phyloP scores from a whole-genome alignment of 495 filamentous ascomycete species.

The Tricharina praecox region DNA sequence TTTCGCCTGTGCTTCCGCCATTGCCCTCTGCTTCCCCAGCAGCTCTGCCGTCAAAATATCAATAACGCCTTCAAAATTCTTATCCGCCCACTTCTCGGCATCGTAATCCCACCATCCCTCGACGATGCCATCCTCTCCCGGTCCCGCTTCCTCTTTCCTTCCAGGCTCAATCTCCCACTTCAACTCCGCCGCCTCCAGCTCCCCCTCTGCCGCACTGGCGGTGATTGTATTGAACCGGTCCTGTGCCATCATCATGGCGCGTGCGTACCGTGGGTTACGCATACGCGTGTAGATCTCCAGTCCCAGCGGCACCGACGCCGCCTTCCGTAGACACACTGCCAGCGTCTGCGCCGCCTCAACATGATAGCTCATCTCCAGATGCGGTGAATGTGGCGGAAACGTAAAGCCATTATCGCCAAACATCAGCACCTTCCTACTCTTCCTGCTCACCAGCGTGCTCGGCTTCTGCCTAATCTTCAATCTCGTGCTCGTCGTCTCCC shows the following conservation, averaged over 20 bases:
- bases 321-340: slow-evolving; percentile 8
- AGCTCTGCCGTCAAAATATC: slow-evolving; percentile 4
- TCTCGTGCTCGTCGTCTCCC: neutral
- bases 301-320: slow-evolving; percentile 3
- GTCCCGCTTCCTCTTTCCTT: neutral
- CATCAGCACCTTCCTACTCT: slow-evolving; percentile 2
- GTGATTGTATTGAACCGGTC: slow-evolving; percentile 1
- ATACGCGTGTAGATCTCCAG: slow-evolving; percentile 7
- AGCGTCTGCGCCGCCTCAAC: slow-evolving; percentile 1
- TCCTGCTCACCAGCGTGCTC: neutral
- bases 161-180: neutral
- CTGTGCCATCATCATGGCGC: slow-evolving; percentile 1
- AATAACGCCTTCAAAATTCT: slow-evolving; percentile 7
- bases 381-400: slow-evolving; percentile 3
- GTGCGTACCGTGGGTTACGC: neutral
- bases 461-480: slow-evolving; percentile 1
- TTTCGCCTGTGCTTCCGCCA: slow-evolving; percentile 4
- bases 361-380: slow-evolving; percentile 1
- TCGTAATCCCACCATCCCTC: slow-evolving; percentile 5
- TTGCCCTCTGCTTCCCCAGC: slow-evolving; percentile 7
- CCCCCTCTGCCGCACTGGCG: neutral
- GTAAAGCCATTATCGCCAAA: slow-evolving; percentile 1
- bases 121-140: neutral
- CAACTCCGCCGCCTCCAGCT: slow-evolving; percentile 6
- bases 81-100: slow-evolving; percentile 4